These are phyloP conservation scores for Plantago ovata DNA, from an alignment of 257 asterid species.

Conservation along the genomic window DNA sequence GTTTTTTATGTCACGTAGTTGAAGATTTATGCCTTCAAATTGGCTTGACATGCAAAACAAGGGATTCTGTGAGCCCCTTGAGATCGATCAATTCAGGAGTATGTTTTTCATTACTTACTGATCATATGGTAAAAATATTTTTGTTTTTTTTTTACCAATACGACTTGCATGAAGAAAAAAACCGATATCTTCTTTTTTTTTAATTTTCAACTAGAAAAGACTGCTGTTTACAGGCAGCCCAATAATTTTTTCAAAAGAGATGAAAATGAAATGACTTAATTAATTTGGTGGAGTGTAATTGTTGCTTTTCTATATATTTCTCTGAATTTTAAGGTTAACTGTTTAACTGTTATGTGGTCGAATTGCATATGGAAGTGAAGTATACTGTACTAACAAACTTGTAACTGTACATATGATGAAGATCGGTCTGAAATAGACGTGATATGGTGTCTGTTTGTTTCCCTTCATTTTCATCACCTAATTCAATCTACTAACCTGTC, in stretches of 20 bases:
- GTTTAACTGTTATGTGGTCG: conserved; percentile 22
- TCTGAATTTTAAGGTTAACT: conserved; percentile 34
- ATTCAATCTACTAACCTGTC: conserved; percentile 7
- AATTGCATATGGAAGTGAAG: conserved; percentile 16
- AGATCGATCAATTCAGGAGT: no score
- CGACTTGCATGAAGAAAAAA: no score
- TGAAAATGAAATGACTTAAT: not conserved
- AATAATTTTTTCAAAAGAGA: not conserved
- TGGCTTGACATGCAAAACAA: no score
- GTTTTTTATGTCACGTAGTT: no score
- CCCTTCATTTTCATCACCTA: conserved; percentile 49
- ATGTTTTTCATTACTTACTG: no score
- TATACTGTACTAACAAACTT: conserved; percentile 18
- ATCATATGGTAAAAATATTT: no score
- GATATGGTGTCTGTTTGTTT: conserved; percentile 23
- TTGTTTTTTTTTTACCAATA: no score
- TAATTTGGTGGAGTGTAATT: not conserved
- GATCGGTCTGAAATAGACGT: conserved; percentile 15
- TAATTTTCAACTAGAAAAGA: no score
- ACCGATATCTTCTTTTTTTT: no score
- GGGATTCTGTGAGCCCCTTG: no score
- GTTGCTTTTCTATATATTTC: conserved; percentile 12
- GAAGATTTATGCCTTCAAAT: no score
- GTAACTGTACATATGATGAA: conserved; percentile 7
- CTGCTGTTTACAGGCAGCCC: no score